These are phyloP conservation scores for Coelomomyces lativittatus DNA, from an alignment of 371 early-diverging fungal genomes.

Conservation along the genomic window DNA sequence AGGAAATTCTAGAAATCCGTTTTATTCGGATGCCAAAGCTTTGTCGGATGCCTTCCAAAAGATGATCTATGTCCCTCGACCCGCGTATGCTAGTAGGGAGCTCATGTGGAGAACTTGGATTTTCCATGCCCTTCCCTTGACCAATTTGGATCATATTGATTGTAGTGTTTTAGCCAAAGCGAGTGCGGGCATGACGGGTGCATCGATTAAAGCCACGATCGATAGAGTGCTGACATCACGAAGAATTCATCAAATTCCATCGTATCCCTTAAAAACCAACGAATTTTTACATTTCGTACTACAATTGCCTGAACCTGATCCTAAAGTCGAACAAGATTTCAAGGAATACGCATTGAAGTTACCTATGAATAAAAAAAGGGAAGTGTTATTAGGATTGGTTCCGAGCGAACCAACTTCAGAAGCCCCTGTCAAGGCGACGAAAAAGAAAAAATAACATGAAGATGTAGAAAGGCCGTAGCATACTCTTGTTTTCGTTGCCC, in stretches of 20 bases:
- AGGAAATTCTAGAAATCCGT: slow-evolving; percentile 20
- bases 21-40: slow-evolving; percentile 31
- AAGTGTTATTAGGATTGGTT: neutral
- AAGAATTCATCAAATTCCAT: slow-evolving; percentile 6
- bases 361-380: neutral
- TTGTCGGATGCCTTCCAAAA: slow-evolving; percentile 22
- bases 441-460: neutral
- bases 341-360: neutral
- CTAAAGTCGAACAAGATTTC: slow-evolving; percentile 9
- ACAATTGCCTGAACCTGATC: slow-evolving; percentile 6
- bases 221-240: slow-evolving; percentile 19
- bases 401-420: too few species aligned
- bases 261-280: slow-evolving; percentile 9
- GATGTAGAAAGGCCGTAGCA: too few species aligned
- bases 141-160: slow-evolving; percentile 9
- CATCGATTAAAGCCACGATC: slow-evolving; percentile 11
- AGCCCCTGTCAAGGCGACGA: too few species aligned
- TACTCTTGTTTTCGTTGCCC: too few species aligned
- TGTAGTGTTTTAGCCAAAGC: slow-evolving; percentile 18
- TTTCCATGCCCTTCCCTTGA: too few species aligned
- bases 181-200: slow-evolving; percentile 15
- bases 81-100: slow-evolving; percentile 19
- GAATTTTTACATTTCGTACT: slow-evolving; percentile 26
- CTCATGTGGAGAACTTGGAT: slow-evolving; percentile 21
- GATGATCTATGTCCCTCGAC: slow-evolving; percentile 13